A percentile compares a stretch with the other conserved stretches of the same genome.
Evolutionary conservation across 768 basidiomycete genomes (phyloP).

Genomic region (Hortiboletus flavorubellus): DNA sequence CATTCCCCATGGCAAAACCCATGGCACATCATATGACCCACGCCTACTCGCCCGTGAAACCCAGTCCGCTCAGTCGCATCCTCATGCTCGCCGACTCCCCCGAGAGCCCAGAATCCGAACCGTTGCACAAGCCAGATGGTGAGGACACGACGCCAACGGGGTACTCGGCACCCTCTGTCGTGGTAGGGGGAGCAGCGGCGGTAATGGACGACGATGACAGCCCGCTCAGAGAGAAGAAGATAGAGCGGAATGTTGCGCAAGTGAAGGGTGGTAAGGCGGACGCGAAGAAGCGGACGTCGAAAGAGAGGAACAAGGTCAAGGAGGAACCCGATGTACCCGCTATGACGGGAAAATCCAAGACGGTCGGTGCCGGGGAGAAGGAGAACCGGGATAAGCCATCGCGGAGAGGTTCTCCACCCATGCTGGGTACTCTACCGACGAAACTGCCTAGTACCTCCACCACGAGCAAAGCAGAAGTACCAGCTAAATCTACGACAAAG

Average conservation of each 20-base stretch:
- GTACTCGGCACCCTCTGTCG: constrained; percentile 17
- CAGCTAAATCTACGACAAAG: constrained; percentile 8
- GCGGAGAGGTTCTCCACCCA: constrained; percentile 24
- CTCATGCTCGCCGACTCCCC: constrained; percentile 68
- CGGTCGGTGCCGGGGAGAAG: constrained; percentile 31
- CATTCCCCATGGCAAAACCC: constrained; percentile 72
- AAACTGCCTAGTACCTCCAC: constrained; percentile 4
- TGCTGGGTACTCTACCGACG: constrained; percentile 19
- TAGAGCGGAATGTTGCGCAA: constrained; percentile 29
- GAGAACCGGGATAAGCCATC: constrained; percentile 37
- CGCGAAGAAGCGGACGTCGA: constrained; percentile 32
- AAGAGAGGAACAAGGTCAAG: constrained; percentile 41
- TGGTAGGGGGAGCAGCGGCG: background rate
- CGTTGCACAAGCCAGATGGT: background rate
- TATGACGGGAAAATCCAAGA: constrained; percentile 28
- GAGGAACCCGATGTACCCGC: constrained; percentile 18
- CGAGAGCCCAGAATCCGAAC: constrained; percentile 31
- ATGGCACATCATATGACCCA: constrained; percentile 67
- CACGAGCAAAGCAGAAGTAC: constrained; percentile 13
- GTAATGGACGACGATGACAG: constrained; percentile 47
- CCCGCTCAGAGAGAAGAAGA: constrained; percentile 52
- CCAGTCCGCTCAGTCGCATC: constrained; percentile 78
- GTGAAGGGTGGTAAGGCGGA: constrained; percentile 8
- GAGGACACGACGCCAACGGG: constrained; percentile 26
- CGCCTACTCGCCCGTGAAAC: constrained; percentile 77